Base-by-base conservation (phyloP, 768 basidiomycete species). In the Kwoniella botswanensis region DNA sequence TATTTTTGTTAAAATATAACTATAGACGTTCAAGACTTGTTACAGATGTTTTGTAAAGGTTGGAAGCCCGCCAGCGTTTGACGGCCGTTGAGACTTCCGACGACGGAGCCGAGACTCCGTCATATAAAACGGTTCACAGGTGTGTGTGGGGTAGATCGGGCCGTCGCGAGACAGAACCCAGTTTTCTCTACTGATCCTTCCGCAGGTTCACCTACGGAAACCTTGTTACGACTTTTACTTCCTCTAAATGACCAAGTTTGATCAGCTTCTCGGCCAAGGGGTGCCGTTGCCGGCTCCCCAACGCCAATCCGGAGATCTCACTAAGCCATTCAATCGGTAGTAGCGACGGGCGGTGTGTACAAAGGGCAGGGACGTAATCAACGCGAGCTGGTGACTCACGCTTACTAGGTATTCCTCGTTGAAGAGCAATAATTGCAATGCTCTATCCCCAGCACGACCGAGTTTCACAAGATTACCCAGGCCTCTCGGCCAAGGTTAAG, bases 391-490 rank as follows among this genome's bases (percentile, higher is more conserved):
- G 90, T 91, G 89, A 91, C 89, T 90, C 88, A 87, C 88, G 88
- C 88, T 90, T 91, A 91, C 90, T 90, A 90, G 89, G 89, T 87
- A 91, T 91, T 91, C 90, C 90, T 90, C 88, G 89, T 91, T 91
- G 89, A 91, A 90, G 90, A 91, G 89, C 90, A 89, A 91, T 90
- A 91, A 90, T 91, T 90, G 89, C 90, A 91, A 90, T 90, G 89
- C 89, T 90, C 90, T 90, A 90, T 90, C 89, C 90, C 90, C 89
- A 89, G 88, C 89, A 90, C 88, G 88, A 89, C 88, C 87, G 87
- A 88, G 88, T 89, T 89, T 89, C 88, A 89, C 88, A 89, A 89
- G 88, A 89, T 89, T 89, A 88, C 88, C 88, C 88, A 83, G 86
- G 72, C 89, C 89, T 90, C 89, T 87, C 88, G 87, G 90, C 85